phyloP scores from a whole-genome alignment of 75 land plant genomes.

The Pinus taeda region DNA sequence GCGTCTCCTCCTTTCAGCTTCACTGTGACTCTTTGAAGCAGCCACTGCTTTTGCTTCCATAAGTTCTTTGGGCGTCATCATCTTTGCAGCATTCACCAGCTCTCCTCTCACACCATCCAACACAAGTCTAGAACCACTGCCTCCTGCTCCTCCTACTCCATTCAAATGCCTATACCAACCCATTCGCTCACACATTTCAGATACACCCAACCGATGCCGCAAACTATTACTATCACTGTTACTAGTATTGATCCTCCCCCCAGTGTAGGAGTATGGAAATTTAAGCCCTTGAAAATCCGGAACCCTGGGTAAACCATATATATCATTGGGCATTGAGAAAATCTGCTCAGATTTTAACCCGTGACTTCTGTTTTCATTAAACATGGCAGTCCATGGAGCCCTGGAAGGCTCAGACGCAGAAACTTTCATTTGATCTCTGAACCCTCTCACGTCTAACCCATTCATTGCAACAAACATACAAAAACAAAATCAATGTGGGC shows the following conservation, averaged over 20 bases:
- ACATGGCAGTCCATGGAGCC: not conserved
- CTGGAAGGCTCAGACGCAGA: not conserved
- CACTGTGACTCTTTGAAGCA: conserved; percentile 78
- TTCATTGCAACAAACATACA: not conserved
- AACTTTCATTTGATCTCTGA: conserved; percentile 6
- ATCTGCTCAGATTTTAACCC: conserved; percentile 6
- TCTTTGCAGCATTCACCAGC: conserved; percentile 47
- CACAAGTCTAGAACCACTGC: conserved; percentile 28
- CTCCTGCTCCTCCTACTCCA: not conserved
- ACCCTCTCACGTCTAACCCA: conserved; percentile 7
- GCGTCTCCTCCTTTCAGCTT: conserved; percentile 73
- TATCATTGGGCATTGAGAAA: conserved; percentile 6
- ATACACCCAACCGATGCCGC: not conserved
- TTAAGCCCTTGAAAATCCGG: conserved; percentile 9
- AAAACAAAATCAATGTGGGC: not conserved
- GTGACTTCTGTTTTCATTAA: not conserved
- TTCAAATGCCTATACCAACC: not conserved
- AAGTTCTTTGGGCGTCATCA: conserved; percentile 29
- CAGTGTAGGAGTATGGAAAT: not conserved
- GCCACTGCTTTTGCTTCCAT: conserved; percentile 43
- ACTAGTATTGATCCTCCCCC: not conserved
- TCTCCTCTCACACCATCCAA: conserved; percentile 53
- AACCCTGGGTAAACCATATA: not conserved
- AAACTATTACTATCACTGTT: not conserved
- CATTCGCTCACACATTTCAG: conserved; percentile 10